These are phyloP conservation scores for Diplodia mutila DNA, from an alignment of 2,329 filamentous ascomycete species.

Conservation along the genomic window DNA sequence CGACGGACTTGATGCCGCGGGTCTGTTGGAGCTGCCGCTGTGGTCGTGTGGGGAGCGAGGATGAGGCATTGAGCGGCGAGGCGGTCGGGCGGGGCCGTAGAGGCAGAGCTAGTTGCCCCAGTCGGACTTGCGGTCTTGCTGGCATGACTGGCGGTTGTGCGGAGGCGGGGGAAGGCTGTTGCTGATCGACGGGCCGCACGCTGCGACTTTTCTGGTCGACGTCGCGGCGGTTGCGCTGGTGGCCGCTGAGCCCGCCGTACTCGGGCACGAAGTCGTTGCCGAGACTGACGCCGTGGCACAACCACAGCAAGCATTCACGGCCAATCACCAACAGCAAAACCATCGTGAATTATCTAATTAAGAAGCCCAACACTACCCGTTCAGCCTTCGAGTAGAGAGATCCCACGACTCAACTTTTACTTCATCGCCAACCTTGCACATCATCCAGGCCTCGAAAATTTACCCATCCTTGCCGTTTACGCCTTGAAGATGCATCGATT, in stretches of 20 bases:
- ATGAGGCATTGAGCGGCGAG: constrained; percentile 19
- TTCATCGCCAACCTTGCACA: constrained; percentile 11
- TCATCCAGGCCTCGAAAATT: constrained; percentile 25
- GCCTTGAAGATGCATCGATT: constrained; percentile 22
- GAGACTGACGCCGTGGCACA: background rate
- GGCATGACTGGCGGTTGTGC: constrained; percentile 13
- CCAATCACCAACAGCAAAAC: background rate
- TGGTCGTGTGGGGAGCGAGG: background rate
- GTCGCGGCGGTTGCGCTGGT: constrained; percentile 19
- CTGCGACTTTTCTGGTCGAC: constrained; percentile 15
- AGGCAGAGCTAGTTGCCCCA: constrained; percentile 12
- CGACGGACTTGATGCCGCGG: constrained; percentile 22
- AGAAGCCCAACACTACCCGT: background rate
- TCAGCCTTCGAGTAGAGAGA: background rate
- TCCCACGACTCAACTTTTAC: constrained; percentile 20
- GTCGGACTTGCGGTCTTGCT: constrained; percentile 7
- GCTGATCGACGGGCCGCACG: background rate
- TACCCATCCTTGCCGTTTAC: constrained; percentile 20
- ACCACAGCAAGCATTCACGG: background rate
- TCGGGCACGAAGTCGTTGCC: background rate
- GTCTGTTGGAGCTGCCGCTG: background rate
- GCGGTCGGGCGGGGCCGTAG: background rate
- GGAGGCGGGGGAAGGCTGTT: background rate
- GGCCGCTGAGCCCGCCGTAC: constrained; percentile 24
- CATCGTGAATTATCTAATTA: constrained; percentile 22